phyloP scores from a whole-genome alignment of 768 basidiomycete species.

The Hygrocybe coccinea region DNA sequence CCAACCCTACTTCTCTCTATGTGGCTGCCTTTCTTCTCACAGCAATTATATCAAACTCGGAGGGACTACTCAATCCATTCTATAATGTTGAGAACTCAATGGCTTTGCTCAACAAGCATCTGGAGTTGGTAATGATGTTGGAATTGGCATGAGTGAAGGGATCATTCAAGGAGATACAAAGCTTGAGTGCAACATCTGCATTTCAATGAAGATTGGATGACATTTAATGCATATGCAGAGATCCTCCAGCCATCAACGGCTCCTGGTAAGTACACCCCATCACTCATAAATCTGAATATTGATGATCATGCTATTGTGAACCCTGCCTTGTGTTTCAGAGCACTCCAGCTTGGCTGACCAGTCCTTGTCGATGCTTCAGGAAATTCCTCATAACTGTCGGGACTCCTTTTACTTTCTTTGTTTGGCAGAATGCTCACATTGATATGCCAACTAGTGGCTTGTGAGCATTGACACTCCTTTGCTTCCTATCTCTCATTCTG shows the following conservation, averaged over 20 bases:
- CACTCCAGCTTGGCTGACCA: not conserved
- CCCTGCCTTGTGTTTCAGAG: not conserved
- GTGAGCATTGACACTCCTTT: not conserved
- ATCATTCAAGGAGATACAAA: not conserved
- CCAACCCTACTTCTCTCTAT: no score
- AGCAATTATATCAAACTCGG: not conserved
- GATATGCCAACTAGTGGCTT: not conserved
- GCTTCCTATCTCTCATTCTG: not conserved
- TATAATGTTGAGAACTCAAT: not conserved
- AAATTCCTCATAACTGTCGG: no score
- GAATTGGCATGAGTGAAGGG: not conserved
- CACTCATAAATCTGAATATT: not conserved
- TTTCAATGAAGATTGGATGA: not conserved
- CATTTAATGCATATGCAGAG: not conserved
- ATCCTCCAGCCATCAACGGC: not conserved
- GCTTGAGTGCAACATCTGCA: not conserved
- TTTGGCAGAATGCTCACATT: no score
- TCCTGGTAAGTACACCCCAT: not conserved
- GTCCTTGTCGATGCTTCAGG: no score
- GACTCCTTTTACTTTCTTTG: no score
- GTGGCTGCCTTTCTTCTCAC: not conserved
- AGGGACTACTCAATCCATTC: not conserved
- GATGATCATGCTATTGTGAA: not conserved
- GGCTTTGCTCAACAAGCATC: not conserved
- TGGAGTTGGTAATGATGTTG: not conserved